These are phyloP conservation scores for Blastobotrys malaysiensis DNA, from an alignment of 1,139 yeast species.

Conservation along the genomic window DNA sequence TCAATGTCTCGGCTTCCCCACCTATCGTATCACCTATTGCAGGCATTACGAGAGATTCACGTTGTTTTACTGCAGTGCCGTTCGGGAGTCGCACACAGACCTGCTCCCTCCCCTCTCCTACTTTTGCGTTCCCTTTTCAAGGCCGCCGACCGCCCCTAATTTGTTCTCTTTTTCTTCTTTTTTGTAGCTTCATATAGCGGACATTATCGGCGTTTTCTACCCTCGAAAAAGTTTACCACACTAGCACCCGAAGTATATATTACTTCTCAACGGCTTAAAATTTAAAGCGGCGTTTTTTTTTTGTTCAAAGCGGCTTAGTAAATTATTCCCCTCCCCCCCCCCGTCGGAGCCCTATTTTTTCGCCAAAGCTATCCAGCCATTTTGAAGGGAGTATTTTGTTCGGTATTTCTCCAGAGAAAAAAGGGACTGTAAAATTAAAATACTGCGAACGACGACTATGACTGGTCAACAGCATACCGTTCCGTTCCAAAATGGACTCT, in stretches of 20 bases:
- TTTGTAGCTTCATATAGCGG: not conserved
- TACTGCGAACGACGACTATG: not conserved
- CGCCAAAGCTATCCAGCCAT: not conserved
- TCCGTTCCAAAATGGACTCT: not conserved
- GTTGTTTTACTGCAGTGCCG: not conserved
- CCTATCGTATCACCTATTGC: not conserved
- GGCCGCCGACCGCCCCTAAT: not conserved
- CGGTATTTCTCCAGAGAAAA: not conserved
- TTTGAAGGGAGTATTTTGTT: too few relatives aligned
- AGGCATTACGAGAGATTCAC: not conserved
- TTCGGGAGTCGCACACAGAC: not conserved
- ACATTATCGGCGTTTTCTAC: not conserved
- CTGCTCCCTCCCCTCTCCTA: not conserved
- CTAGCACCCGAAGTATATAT: too few relatives aligned
- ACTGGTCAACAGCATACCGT: not conserved
- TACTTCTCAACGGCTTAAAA: too few relatives aligned
- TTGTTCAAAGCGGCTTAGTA: not conserved
- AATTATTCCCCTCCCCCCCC: too few relatives aligned
- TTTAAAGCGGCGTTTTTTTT: not conserved
- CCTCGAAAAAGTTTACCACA: too few relatives aligned
- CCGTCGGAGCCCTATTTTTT: too few relatives aligned
- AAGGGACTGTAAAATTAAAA: not conserved
- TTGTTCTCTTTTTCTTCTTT: not conserved
- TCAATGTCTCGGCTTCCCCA: not conserved
- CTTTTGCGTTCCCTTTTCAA: not conserved